A percentile compares a stretch with the other conserved stretches of the same genome.
Evolutionary conservation across 306 rosid genomes (phyloP).

Genomic region (Macrotyloma uniflorum): DNA sequence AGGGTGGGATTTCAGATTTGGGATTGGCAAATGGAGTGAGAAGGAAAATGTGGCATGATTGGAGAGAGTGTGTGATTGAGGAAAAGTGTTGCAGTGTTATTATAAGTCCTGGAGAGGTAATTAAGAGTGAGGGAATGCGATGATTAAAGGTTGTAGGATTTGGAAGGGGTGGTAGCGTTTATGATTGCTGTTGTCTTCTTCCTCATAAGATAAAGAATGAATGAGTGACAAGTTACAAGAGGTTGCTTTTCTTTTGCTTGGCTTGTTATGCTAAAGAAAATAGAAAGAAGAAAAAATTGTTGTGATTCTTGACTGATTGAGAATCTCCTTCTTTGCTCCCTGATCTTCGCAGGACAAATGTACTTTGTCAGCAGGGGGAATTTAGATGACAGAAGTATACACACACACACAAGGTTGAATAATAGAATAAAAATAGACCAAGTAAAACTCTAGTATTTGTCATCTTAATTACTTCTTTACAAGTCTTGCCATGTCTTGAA

Average conservation of each 20-base stretch:
- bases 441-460: too few species aligned
- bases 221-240: constrained; percentile 7
- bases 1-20: background rate
- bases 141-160: constrained; percentile 61
- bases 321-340: background rate
- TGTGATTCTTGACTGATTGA: background rate
- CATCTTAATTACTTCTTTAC: constrained; percentile 1
- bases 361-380: background rate
- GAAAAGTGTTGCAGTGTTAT: constrained; percentile 28
- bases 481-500: background rate
- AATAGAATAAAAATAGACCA: background rate
- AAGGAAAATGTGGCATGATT: constrained; percentile 39
- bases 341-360: background rate
- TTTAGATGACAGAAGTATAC: background rate
- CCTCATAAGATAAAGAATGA: constrained; percentile 36
- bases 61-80: constrained; percentile 35
- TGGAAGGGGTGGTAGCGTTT: constrained; percentile 40
- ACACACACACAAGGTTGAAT: background rate
- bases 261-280: constrained; percentile 31
- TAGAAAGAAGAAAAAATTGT: background rate
- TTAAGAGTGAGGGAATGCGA: constrained; percentile 32
- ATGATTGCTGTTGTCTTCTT: constrained; percentile 63
- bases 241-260: constrained; percentile 50
- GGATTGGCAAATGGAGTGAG: background rate
- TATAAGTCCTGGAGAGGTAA: background rate